Evolutionary conservation across 106 monocot species (phyloP).

Genomic region (Dendrobium officinale): DNA sequence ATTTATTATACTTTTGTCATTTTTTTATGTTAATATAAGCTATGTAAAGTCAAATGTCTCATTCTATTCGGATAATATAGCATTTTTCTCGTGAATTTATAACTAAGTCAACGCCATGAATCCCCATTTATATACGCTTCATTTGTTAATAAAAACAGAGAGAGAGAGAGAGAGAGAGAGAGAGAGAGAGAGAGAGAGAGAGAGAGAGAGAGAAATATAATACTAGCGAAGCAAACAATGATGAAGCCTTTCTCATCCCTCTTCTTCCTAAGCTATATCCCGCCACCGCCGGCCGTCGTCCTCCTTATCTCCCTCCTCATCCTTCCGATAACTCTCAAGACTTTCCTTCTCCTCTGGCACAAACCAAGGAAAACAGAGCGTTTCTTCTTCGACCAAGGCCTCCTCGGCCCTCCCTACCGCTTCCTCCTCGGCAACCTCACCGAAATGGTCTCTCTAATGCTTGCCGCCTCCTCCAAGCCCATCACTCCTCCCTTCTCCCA

Average conservation of each 20-base stretch:
- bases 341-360: constrained; percentile 51
- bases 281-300: background rate
- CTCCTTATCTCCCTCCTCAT: background rate
- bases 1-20: too few relatives aligned
- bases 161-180: background rate
- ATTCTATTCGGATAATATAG: too few relatives aligned
- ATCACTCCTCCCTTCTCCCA: background rate
- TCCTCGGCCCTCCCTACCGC: constrained; percentile 58
- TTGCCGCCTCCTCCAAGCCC: constrained; percentile 5
- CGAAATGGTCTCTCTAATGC: constrained; percentile 3
- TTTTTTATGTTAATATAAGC: too few relatives aligned
- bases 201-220: background rate
- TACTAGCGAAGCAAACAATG: background rate
- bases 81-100: too few relatives aligned
- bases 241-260: background rate
- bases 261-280: background rate
- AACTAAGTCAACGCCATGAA: background rate
- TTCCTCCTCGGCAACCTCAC: constrained; percentile 61
- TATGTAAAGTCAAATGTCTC: too few relatives aligned
- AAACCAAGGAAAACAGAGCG: constrained; percentile 41
- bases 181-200: background rate
- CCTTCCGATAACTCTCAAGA: constrained; percentile 18
- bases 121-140: background rate
- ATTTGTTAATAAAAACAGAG: background rate
- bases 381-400: constrained; percentile 61